Evolutionary conservation across 2,329 filamentous ascomycete species (phyloP).

Genomic region (Alternaria incomplexa): DNA sequence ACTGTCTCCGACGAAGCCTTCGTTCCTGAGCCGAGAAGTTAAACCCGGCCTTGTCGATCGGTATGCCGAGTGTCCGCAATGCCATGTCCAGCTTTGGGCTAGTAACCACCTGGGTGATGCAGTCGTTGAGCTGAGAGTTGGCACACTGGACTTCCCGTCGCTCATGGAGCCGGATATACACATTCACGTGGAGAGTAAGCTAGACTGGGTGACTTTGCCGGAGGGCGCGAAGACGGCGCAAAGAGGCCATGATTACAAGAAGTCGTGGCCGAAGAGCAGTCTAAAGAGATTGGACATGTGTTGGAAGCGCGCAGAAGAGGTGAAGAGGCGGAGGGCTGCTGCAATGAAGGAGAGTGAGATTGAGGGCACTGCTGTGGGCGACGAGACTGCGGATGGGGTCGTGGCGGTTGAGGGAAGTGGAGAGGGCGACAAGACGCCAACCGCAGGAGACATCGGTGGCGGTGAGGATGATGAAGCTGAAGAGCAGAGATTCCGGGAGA

Average conservation of each 20-base stretch:
- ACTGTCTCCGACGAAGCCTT: conserved; percentile 20
- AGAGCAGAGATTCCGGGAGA: conserved; percentile 33
- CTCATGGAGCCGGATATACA: conserved; percentile 43
- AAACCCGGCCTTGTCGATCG: neutral
- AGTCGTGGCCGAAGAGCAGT: conserved; percentile 38
- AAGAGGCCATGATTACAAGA: conserved; percentile 13
- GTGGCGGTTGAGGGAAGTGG: conserved; percentile 14
- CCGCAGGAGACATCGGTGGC: conserved; percentile 21
- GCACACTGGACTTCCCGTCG: conserved; percentile 35
- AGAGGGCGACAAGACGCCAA: conserved; percentile 40
- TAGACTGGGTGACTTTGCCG: conserved; percentile 38
- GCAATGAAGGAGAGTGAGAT: neutral
- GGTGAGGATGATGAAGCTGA: conserved; percentile 39
- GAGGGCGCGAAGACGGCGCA: conserved; percentile 23
- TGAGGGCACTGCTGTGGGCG: too few relatives aligned
- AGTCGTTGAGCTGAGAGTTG: conserved; percentile 25
- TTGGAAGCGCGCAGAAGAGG: conserved; percentile 5
- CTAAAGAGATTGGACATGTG: conserved; percentile 30
- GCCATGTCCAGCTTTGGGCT: conserved; percentile 31
- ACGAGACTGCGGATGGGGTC: too few relatives aligned
- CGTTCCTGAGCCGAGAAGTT: neutral
- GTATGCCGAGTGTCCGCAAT: conserved; percentile 27
- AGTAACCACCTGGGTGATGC: conserved; percentile 7
- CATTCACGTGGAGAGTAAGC: conserved; percentile 34
- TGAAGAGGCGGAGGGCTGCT: neutral